Evolutionary conservation across 1,284 basidiomycete species (phyloP), one percentile per base, ranked within the genome.

Genomic region (Lignosus rhinocerotis): DNA sequence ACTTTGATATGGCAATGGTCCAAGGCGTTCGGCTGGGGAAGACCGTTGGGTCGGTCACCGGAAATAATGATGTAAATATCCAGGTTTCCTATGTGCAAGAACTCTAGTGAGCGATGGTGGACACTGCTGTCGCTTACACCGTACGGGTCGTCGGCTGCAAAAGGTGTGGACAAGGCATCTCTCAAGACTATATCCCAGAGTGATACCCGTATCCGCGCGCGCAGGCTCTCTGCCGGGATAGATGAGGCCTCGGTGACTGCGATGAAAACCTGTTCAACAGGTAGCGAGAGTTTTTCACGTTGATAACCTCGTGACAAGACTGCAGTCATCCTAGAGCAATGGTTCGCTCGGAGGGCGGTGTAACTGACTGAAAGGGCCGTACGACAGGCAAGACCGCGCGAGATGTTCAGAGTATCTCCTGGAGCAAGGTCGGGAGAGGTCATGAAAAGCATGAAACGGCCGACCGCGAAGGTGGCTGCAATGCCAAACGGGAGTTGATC

Each of bases 381-480:
- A 51, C 86, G 83, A 12, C 90, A 66, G 19, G 87, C 87, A 42
- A 93, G 70, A 1, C 94, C 94, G 30, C 92, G 84, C 2, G 85
- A 85, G 9, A 94, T 78, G 34, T 83, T 83, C 53, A 84, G 71
- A 17, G 80, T 78, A 64, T 90, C 87, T 0, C 80, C 73, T 0
- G 91, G 90, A 60, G 91, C 92, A 49, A 93, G 79, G 69, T 95
- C 94, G 36, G 80, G 81, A 17, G 88, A 84, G 6, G 91, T 91
- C 41, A 93, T 69, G 57, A 92, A 86, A 10, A 90, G 65, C 45
- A 87, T 84, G 48, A 91, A 75, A n/a, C 81, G 80, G 0, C 80
- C 84, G 32, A 94, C 64, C 0, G 88, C 81, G 33, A 88, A 36
- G n/a, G 86, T 83, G 16, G 79, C 67, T 11, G 80, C 76, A 30